Percentiles rank a stretch among this genome's conserved stretches.
phyloP scores from a whole-genome alignment of 768 basidiomycete genomes.

The Fomitopsis pulvina region DNA sequence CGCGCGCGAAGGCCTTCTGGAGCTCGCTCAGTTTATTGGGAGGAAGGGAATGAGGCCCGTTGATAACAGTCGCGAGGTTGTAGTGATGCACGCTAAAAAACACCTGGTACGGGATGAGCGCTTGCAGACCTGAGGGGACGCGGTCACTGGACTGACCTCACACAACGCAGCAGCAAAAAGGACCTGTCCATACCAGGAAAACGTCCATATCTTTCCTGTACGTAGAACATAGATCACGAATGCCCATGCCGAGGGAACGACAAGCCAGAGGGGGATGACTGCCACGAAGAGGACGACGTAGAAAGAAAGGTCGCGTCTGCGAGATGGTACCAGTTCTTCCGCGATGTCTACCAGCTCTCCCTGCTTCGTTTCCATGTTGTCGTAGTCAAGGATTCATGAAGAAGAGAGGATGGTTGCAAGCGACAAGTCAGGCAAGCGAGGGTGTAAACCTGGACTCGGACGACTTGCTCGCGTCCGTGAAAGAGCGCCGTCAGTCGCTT shows the following conservation, averaged over 20 bases:
- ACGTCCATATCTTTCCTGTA: constrained; percentile 35
- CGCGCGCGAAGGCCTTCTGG: constrained; percentile 49
- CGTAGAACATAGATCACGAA: constrained; percentile 46
- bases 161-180: constrained; percentile 45
- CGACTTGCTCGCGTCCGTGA: neutral
- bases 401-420: neutral
- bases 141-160: constrained; percentile 41
- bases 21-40: constrained; percentile 50
- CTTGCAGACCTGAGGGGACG: neutral
- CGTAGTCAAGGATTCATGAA: neutral
- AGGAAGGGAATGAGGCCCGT: constrained; percentile 37
- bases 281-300: constrained; percentile 50
- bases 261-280: constrained; percentile 59
- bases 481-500: neutral
- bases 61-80: constrained; percentile 41
- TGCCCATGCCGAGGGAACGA: constrained; percentile 58
- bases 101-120: constrained; percentile 33
- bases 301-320: constrained; percentile 42
- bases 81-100: constrained; percentile 64
- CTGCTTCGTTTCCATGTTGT: constrained; percentile 1
- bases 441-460: neutral
- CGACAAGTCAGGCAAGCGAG: neutral
- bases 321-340: constrained; percentile 27
- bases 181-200: constrained; percentile 30
- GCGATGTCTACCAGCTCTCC: constrained; percentile 15